Percentiles rank a stretch among this genome's conserved stretches.
phyloP scores from a whole-genome alignment of 2,329 filamentous ascomycete genomes.

The Clonostachys solani region DNA sequence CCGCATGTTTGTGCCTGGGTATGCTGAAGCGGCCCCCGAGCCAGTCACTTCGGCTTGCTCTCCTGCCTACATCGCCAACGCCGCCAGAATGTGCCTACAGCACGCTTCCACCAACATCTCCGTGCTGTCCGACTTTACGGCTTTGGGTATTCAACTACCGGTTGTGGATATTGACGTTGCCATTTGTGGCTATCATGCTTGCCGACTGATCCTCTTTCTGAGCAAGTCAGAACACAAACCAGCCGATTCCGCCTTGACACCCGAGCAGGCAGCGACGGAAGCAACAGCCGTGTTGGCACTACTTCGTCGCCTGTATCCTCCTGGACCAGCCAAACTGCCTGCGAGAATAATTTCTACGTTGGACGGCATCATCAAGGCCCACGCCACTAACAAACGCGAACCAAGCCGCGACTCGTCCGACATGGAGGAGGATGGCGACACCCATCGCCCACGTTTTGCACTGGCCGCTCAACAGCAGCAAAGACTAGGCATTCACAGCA shows the following conservation, averaged over 20 bases:
- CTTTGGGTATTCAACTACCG: constrained; percentile 5
- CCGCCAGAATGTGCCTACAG: constrained; percentile 24
- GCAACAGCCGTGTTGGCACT: constrained; percentile 18
- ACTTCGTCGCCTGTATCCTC: constrained; percentile 6
- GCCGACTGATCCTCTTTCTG: constrained; percentile 29
- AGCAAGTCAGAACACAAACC: constrained; percentile 7
- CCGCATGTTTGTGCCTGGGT: constrained; percentile 33
- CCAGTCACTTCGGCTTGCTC: constrained; percentile 4
- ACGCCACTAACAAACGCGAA: no score
- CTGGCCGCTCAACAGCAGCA: constrained; percentile 5
- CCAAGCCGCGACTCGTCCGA: constrained; percentile 8
- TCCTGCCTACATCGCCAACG: constrained; percentile 17
- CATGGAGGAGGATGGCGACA: constrained; percentile 13
- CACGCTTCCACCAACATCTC: constrained; percentile 32
- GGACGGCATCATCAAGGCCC: constrained; percentile 15
- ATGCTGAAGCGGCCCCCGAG: constrained; percentile 29
- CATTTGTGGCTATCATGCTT: constrained; percentile 35
- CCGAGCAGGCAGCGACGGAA: constrained; percentile 12
- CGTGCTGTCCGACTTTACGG: constrained; percentile 21
- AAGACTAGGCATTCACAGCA: constrained; percentile 30
- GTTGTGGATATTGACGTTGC: constrained; percentile 34
- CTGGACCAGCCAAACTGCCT: not conserved
- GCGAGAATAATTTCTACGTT: constrained; percentile 17
- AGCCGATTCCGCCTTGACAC: constrained; percentile 6
- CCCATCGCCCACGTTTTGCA: constrained; percentile 3